Evolutionary conservation across 495 filamentous ascomycete genomes (phyloP), one percentile per base, ranked within the genome.

Genomic region (Aspergillus conjunctus): DNA sequence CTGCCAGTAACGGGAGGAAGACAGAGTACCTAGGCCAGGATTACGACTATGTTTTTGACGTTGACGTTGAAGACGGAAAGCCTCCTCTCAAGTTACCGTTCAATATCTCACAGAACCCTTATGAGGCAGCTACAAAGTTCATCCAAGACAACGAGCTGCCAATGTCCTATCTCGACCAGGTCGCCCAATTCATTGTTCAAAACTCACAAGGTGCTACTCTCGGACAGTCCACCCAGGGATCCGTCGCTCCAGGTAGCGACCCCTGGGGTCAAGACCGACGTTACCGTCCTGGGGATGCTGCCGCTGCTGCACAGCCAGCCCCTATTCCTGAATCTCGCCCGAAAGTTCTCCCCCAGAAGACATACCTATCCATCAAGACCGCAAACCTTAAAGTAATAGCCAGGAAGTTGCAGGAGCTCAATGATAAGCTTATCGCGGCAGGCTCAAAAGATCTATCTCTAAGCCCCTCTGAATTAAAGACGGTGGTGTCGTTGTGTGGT

Each of bases 21-120:
- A 86, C 81, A 12, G 77, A 88, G 44, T 90, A 93, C 68, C 72
- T 87, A 2, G 95, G 95, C 21, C 86, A 93, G 70, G 91, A 96
- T 56, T 99, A 95, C 70, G 95, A 99, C 66, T 97, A 91, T 71
- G 95, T 99, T 51, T 99, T 98, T 64, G 93, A 98, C 68, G 94
- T 99, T 26, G 95, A 97, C 66, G 93, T 98, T 58, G 90, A 97
- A 68, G 95, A 98, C 61, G 95, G 94, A 39, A 91, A 93, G 63
- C 95, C 95, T 31, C 86, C 94, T 3, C 81, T 98, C 33, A 98
- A 98, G 68, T 80, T 99, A 32, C 93, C 95, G 1, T 98, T 91
- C 70, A 97, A 99, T 69, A 80, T 90, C 41, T 90, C 88, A 6
- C 88, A 97, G 70, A 97, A 97, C 69, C 92, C 92, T 3, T 98